Base-by-base conservation (phyloP, 2,329 filamentous ascomycete species). In the Phaeosphaeria sp. region DNA sequence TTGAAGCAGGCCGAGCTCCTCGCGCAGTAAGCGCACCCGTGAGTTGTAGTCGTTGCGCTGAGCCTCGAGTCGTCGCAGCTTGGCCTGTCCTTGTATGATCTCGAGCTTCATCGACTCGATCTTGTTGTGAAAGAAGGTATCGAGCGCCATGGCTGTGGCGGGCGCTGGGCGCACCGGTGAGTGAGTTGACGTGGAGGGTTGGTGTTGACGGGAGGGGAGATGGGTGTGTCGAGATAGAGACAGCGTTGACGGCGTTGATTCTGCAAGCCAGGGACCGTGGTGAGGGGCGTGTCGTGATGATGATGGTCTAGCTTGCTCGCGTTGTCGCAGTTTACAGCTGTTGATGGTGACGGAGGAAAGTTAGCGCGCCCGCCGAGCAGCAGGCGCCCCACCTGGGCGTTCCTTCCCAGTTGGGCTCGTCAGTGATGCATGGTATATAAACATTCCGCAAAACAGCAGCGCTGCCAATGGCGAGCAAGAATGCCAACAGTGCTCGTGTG, bases 81-180 rank as follows among this genome's bases (percentile, higher is more conserved):
- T 93, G 55, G 95, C 94, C 83, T 99, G 95, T 55, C 95, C 94
- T 82, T 98, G 94, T 79, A 99, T 94, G 78, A 99, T 99, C 87
- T 99, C 94, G 79, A 99, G 93, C 90, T 98, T 98, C 91, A 98
- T 97, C 79, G 91, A 89, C 91, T 99, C 95, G 82, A 98, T 98
- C 86, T 99, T 99, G 86, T 98, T 98, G 83, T 95, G 92, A 81
- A 96, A 99, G 84, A 97, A 99, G 81, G 91, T 96, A 81, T 98
- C 95, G 82, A 99, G 91, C 87, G 94, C 93, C 95, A 99, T 99
- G 78, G 77, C 89, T 86, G 79, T 74, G 74, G 74, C 65, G 67
- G 70, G 61, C 61, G 67, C 64, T 61, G 57, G 51, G 56, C 61
- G 53, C 43, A 44, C 36, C 55, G 43, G 20, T 49, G 27, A 22